A percentile compares a stretch with the other conserved stretches of the same genome.
These are phyloP conservation scores for Zoysia matrella DNA, from an alignment of 202 grass and related monocot species.

Conservation along the genomic window DNA sequence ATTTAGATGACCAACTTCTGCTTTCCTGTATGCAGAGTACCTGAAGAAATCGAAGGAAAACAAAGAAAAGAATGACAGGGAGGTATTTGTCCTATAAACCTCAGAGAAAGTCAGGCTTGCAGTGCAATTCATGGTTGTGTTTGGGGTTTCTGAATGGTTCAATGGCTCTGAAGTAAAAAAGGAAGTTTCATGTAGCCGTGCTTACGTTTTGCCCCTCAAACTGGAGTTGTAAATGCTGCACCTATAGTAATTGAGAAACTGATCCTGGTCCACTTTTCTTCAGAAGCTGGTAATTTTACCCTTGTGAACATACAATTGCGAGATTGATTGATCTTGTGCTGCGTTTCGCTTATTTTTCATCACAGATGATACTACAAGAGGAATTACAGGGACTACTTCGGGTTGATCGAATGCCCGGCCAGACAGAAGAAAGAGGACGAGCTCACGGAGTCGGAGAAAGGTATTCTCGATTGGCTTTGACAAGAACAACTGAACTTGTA, in stretches of 20 bases:
- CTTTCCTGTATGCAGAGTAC: constrained; percentile 52
- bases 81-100: constrained; percentile 49
- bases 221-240: not conserved
- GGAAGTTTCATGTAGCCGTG: not conserved
- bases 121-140: not conserved
- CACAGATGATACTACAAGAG: constrained; percentile 86
- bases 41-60: constrained; percentile 85
- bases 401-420: constrained; percentile 53
- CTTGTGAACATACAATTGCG: not conserved
- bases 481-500: constrained; percentile 85
- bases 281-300: not conserved
- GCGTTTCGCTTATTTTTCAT: constrained; percentile 39
- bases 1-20: not conserved
- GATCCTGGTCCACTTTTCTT: not conserved
- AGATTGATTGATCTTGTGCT: not conserved
- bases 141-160: not conserved
- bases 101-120: not conserved
- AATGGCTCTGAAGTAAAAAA: not conserved
- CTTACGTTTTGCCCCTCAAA: too few relatives aligned
- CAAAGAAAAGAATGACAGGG: constrained; percentile 90
- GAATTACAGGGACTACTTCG: constrained; percentile 53
- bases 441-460: constrained; percentile 77
- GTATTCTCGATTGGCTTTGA: constrained; percentile 84
- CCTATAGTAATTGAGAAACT: not conserved
- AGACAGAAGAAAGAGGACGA: constrained; percentile 66